These are phyloP conservation scores for Ilyonectria sp. DNA, from an alignment of 2,329 filamentous ascomycete species.

Conservation along the genomic window DNA sequence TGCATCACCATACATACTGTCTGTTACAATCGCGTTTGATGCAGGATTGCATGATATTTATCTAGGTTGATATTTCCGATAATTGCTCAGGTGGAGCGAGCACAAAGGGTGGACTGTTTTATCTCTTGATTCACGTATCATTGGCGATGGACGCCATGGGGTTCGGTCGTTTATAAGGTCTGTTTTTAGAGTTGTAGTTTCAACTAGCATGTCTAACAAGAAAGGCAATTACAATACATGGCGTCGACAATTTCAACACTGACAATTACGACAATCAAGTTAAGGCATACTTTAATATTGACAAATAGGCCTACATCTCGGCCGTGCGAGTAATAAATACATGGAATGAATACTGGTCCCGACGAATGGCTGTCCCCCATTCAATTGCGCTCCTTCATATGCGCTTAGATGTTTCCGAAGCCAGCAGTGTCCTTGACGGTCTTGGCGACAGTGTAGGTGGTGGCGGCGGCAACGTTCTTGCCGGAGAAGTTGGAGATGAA, in stretches of 20 bases:
- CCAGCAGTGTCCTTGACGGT: conserved; percentile 60
- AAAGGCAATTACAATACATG: neutral
- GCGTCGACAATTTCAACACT: neutral
- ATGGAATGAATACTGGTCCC: conserved; percentile 22
- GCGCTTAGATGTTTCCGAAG: conserved; percentile 59
- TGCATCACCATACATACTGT: conserved; percentile 35
- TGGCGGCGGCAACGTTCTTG: conserved; percentile 66
- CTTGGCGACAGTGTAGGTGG: conserved; percentile 52
- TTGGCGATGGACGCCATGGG: conserved; percentile 11
- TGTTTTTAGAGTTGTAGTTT: conserved; percentile 27
- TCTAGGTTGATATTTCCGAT: conserved; percentile 24
- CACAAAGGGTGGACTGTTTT: neutral
- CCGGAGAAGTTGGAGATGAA: conserved; percentile 67
- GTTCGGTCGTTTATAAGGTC: conserved; percentile 25
- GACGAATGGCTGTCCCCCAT: conserved; percentile 3
- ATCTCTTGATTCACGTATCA: conserved; percentile 10
- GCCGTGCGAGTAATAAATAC: conserved; percentile 20
- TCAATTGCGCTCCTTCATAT: neutral
- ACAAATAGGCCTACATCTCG: conserved; percentile 12
- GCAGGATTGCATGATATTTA: conserved; percentile 28
- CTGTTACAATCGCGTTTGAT: conserved; percentile 23
- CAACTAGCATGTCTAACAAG: neutral
- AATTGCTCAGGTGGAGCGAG: conserved; percentile 13
- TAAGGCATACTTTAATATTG: conserved; percentile 16
- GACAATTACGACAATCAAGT: neutral